These are phyloP conservation scores for Cardamine resedifolia DNA, from an alignment of 345 rosid genomes.

Conservation along the genomic window DNA sequence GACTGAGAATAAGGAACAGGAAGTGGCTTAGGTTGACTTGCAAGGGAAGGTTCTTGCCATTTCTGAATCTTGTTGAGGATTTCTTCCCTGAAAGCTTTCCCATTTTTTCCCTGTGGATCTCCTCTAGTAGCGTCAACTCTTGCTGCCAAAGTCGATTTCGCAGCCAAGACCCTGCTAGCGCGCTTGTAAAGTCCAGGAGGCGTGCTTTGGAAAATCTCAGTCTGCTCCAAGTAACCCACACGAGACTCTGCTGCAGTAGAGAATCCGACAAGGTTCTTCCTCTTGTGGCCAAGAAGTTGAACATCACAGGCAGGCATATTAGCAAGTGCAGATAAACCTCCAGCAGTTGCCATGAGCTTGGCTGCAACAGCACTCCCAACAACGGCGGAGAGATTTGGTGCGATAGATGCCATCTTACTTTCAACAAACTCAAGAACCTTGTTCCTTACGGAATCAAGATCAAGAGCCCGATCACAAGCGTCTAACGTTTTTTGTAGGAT, in stretches of 20 bases:
- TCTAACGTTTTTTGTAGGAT: neutral
- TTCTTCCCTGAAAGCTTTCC: conserved; percentile 64
- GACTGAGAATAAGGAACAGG: conserved; percentile 83
- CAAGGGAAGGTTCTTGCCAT: conserved; percentile 93
- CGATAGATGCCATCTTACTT: too few species aligned
- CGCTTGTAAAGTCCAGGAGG: conserved; percentile 68
- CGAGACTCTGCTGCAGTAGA: conserved; percentile 63
- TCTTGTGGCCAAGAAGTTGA: conserved; percentile 86
- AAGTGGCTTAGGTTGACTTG: conserved; percentile 84
- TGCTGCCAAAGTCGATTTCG: conserved; percentile 76
- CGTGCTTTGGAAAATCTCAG: conserved; percentile 70
- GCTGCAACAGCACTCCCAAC: too few species aligned
- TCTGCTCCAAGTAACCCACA: conserved; percentile 76
- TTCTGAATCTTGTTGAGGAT: conserved; percentile 70
- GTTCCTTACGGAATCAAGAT: neutral
- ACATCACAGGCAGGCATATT: conserved; percentile 84
- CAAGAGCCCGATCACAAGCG: conserved; percentile 33
- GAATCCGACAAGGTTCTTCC: conserved; percentile 76
- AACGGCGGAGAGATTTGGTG: too few species aligned
- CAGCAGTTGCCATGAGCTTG: conserved; percentile 78
- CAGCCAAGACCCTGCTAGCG: conserved; percentile 65
- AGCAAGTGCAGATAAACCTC: conserved; percentile 78
- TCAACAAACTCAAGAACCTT: neutral
- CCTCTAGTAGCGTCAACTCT: conserved; percentile 69
- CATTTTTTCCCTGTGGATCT: conserved; percentile 63